Percentiles rank a stretch among this genome's conserved stretches.
Conservation (phyloP, 2,329 filamentous ascomycete species). For the Metarhizium humberi region DNA sequence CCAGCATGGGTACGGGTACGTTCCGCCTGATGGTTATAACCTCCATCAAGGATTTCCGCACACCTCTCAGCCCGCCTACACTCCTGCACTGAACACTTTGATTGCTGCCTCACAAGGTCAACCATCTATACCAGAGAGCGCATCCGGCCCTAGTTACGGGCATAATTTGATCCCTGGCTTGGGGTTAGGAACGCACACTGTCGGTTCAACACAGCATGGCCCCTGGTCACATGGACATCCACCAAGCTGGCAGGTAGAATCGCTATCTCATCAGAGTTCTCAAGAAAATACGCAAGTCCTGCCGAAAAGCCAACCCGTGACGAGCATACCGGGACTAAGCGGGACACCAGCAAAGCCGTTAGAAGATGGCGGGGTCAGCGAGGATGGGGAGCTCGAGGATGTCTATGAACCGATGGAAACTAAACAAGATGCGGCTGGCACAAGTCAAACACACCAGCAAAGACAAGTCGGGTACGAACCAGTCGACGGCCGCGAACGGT, state of each 20-base stretch:
- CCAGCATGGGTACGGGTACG: constrained; percentile 18
- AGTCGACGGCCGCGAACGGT: constrained; percentile 27
- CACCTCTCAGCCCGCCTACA: constrained; percentile 9
- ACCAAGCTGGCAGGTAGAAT: neutral
- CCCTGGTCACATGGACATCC: constrained; percentile 6
- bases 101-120: neutral
- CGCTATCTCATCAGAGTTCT: neutral
- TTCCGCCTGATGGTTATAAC: constrained; percentile 13
- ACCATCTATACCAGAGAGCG: constrained; percentile 10
- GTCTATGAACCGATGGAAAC: constrained; percentile 35
- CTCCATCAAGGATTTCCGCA: constrained; percentile 13
- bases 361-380: constrained; percentile 73
- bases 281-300: neutral
- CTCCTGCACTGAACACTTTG: constrained; percentile 5
- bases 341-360: constrained; percentile 11
- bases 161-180: constrained; percentile 24
- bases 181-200: constrained; percentile 17
- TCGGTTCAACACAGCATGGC: constrained; percentile 10
- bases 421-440: neutral
- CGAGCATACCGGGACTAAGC: constrained; percentile 4
- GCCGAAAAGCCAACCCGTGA: neutral
- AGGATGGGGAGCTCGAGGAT: constrained; percentile 50
- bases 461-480: neutral
- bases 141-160: constrained; percentile 14
- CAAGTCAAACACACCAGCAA: neutral